A percentile compares a stretch with the other conserved stretches of the same genome.
phyloP scores from a whole-genome alignment of 352 stramenopile species.

The Thalassiosira hispida region DNA sequence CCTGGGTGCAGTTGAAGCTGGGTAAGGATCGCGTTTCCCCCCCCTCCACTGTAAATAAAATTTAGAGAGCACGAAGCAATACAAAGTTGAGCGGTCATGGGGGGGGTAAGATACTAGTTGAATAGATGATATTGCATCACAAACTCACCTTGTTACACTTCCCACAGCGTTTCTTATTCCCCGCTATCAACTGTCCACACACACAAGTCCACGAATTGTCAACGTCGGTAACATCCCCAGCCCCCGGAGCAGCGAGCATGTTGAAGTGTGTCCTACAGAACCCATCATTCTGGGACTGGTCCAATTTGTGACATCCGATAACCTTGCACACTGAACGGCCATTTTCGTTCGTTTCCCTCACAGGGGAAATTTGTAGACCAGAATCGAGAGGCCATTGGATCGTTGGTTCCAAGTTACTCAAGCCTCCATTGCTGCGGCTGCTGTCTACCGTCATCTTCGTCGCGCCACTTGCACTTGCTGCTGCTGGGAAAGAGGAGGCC shows the following conservation, averaged over 20 bases:
- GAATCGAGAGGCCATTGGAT: too few species aligned
- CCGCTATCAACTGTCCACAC: slow-evolving; percentile 19
- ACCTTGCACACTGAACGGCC: slow-evolving; percentile 36
- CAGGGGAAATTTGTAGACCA: too few species aligned
- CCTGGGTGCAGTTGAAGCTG: slow-evolving; percentile 3
- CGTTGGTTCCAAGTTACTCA: too few species aligned
- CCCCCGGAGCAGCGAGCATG: slow-evolving; percentile 9
- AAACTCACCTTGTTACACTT: slow-evolving; percentile 24
- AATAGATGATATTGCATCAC: not conserved
- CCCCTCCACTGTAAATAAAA: slow-evolving; percentile 29
- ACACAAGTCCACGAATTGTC: slow-evolving; percentile 37
- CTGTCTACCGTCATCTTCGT: too few species aligned
- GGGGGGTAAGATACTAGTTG: not conserved
- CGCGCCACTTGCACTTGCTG: not conserved
- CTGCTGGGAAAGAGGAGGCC: not conserved
- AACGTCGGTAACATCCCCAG: not conserved
- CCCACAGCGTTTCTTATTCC: slow-evolving; percentile 31
- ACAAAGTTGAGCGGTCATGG: not conserved
- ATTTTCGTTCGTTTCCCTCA: not conserved
- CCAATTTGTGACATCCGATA: slow-evolving; percentile 38
- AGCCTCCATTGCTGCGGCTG: too few species aligned
- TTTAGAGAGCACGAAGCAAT: not conserved
- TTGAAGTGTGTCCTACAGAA: slow-evolving; percentile 54
- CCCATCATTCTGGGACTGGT: slow-evolving; percentile 47
- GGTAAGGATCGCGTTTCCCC: slow-evolving; percentile 27